These are phyloP conservation scores for Colletotrichum sp. DNA, from an alignment of 2,329 filamentous ascomycete genomes.

Conservation along the genomic window DNA sequence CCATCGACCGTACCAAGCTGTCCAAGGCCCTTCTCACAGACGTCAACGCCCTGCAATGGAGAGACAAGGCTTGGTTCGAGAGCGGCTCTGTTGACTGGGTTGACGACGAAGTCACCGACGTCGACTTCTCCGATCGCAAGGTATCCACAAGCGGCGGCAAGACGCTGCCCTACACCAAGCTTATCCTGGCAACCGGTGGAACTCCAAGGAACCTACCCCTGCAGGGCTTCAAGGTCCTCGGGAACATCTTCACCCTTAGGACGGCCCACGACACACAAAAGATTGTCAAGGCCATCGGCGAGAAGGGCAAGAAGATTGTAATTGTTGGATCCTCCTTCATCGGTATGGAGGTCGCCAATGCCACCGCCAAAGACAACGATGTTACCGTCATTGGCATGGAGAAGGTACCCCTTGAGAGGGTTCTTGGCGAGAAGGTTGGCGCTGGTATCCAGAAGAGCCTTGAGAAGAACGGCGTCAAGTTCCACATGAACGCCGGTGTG, in stretches of 20 bases:
- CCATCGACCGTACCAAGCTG: constrained; percentile 93
- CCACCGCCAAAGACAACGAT: constrained; percentile 78
- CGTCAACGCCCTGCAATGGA: constrained; percentile 76
- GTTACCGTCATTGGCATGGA: constrained; percentile 93
- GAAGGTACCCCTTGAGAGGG: constrained; percentile 79
- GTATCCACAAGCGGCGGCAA: constrained; percentile 78
- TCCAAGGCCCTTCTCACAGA: constrained; percentile 93
- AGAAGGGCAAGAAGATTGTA: constrained; percentile 89
- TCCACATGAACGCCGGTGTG: constrained; percentile 81
- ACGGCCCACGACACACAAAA: constrained; percentile 77
- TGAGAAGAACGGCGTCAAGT: constrained; percentile 88
- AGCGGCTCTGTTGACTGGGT: constrained; percentile 62
- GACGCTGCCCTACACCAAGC: constrained; percentile 80
- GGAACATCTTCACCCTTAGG: constrained; percentile 87
- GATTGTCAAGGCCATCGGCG: constrained; percentile 81
- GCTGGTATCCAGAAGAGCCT: constrained; percentile 79
- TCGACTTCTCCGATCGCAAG: constrained; percentile 78
- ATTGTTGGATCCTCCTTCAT: constrained; percentile 95
- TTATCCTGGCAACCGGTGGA: constrained; percentile 90
- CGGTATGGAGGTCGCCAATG: constrained; percentile 95
- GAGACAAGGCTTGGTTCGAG: constrained; percentile 80
- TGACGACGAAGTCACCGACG: constrained; percentile 68
- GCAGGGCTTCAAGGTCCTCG: constrained; percentile 83
- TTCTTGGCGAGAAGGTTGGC: constrained; percentile 85
- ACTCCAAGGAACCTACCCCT: constrained; percentile 77